phyloP scores from a whole-genome alignment of 1,139 yeast genomes.

The Debaryomyces psychrophilus region DNA sequence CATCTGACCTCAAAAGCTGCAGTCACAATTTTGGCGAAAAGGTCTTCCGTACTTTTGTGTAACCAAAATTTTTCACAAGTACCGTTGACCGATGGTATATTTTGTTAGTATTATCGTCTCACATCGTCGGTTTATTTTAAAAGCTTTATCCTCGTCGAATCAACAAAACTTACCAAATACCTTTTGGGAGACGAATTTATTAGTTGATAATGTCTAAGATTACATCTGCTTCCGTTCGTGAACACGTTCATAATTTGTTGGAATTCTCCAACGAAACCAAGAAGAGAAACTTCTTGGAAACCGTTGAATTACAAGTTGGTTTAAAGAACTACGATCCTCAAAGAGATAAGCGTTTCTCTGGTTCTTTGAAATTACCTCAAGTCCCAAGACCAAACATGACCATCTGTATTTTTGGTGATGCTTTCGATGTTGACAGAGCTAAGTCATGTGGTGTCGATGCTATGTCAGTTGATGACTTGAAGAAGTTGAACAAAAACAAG shows the following conservation, averaged over 20 bases:
- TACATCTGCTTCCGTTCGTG: slow-evolving; percentile 93
- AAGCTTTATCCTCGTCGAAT: slow-evolving; percentile 53
- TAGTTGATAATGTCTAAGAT: slow-evolving; percentile 81
- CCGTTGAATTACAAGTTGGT: slow-evolving; percentile 99
- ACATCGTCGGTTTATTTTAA: slow-evolving; percentile 12
- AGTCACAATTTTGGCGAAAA: not conserved
- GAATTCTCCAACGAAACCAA: slow-evolving; percentile 92
- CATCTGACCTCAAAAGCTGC: not conserved
- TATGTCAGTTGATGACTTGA: slow-evolving; percentile 99
- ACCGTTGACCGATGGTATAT: slow-evolving; percentile 5
- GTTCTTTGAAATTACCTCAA: slow-evolving; percentile 96
- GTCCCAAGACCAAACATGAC: slow-evolving; percentile 99
- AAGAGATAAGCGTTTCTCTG: slow-evolving; percentile 99
- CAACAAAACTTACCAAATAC: slow-evolving; percentile 47
- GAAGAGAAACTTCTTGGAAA: slow-evolving; percentile 99
- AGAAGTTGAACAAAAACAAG: slow-evolving; percentile 99
- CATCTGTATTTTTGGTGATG: slow-evolving; percentile 99
- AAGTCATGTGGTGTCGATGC: slow-evolving; percentile 99
- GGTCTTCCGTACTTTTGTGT: slow-evolving; percentile 8
- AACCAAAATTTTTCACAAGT: slow-evolving; percentile 9
- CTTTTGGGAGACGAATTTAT: slow-evolving; percentile 69
- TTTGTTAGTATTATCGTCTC: slow-evolving; percentile 1
- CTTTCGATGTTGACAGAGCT: slow-evolving; percentile 99
- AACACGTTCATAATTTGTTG: slow-evolving; percentile 90
- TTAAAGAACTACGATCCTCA: slow-evolving; percentile 99